Base-by-base conservation (phyloP, 495 filamentous ascomycete genomes). In the Apodospora peruviana region DNA sequence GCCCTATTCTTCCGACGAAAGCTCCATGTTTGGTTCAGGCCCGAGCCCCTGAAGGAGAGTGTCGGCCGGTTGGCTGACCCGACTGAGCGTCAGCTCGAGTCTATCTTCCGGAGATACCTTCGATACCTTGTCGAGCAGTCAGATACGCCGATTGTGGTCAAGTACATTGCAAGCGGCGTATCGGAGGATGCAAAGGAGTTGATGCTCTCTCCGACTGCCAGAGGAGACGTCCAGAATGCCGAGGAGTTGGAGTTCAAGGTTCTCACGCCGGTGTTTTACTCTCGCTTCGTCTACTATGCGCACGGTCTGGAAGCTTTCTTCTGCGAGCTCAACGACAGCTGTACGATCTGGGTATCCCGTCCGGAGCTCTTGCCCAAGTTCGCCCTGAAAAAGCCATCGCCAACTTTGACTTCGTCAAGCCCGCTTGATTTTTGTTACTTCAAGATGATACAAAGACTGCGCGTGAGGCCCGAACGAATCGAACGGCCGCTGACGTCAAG, bases 241-340 rank as follows among this genome's bases (percentile, higher is more conserved):
- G 52, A 71, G 11, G 40, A 66, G 12, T 20, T 81, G 2, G 70
- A 75, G 32, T 60, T 85, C 50, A 74, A 72, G 22, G 59, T 83
- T 16, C 61, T 81, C 1, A 81, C 75, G 0, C 81, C 83, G 1
- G 68, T 61, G 1, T 86, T 86, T 57, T 86, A 85, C 59, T 69
- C 75, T 37, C 66, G 73, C 39, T 75, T 85, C 39, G 73, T 77
- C 18, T 65, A 73, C 51, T 78, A 80, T 50, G 55, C 68, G 7
- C 66, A 79, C 53, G 63, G 71, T 21, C 56, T 75, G 12, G 74
- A 79, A 51, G 78, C 71, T 1, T 58, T 84, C 27, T 67, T 74
- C 36, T 62, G 64, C 34, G 77, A 83, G 53, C 50, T 71, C 11
- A 58, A 70, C 17, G 74, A 76, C 49, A 78, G 68, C 53, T 60